These are phyloP conservation scores for Cryptosporidium ubiquitum DNA, from an alignment of 169 alveolate species.

Conservation along the genomic window DNA sequence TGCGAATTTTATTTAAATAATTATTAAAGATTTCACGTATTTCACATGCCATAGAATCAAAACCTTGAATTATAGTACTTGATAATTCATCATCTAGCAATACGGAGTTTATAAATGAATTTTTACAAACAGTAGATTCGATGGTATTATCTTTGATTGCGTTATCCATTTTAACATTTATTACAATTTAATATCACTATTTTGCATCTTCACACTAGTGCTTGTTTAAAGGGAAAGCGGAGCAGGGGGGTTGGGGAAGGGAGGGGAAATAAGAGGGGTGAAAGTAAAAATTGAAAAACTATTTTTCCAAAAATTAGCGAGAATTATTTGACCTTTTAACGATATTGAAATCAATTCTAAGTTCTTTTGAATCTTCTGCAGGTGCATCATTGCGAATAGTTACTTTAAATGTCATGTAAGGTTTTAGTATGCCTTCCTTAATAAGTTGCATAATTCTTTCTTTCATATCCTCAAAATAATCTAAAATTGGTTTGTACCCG, in stretches of 20 bases:
- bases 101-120: background rate
- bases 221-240: background rate
- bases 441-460: background rate
- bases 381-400: background rate
- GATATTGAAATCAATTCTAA: background rate
- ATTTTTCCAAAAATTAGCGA: background rate
- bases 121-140: background rate
- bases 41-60: constrained; percentile 45
- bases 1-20: constrained; percentile 19
- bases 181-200: background rate
- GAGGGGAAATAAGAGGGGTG: background rate
- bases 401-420: background rate
- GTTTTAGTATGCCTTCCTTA: background rate
- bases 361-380: background rate
- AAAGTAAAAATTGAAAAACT: background rate
- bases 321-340: background rate
- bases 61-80: background rate
- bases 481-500: background rate
- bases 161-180: background rate
- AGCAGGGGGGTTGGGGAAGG: constrained; percentile 13
- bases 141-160: background rate
- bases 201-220: background rate
- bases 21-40: constrained; percentile 21
- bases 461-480: constrained; percentile 4
- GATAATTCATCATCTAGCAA: background rate